Evolutionary conservation across 1,284 basidiomycete genomes (phyloP), one percentile per base, ranked within the genome.

Genomic region (Apiotrichum siamense): DNA sequence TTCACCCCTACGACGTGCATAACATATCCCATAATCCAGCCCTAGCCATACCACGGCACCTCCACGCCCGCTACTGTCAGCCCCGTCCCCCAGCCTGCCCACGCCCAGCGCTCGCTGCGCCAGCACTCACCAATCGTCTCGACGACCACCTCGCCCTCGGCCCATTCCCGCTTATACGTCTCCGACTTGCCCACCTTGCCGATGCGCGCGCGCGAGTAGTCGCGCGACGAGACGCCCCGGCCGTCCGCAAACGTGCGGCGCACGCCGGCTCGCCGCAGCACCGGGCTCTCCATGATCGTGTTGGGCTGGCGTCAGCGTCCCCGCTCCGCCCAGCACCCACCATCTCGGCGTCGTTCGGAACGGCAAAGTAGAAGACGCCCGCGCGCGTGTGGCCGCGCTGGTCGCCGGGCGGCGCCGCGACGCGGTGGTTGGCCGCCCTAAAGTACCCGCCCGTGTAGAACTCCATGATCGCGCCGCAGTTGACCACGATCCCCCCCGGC

Each of bases 321-420:
- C 15, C 35, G 10, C 3, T 25, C 10, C 5, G 44, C 23, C n/a
- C 12, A 13, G n/a, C 15, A 31, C 48, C n/a, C 11, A 73, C 63
- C 12, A 40, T 39, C n/a, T 57, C 58, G 24, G 74, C 63, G 44
- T 72, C 67, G 54, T 75, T 75, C 56, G 73, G 72, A 0, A 74
- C 63, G 9, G 70, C 70, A 59, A 76, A 76, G 61, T 75, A 75
- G 50, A 74, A 75, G 20, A 74, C 60, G 39, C 73, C 73, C 7
- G 69, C 60, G 11, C 74, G 62, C 6, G 59, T 64, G 47, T 71
- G 68, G 40, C 72, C 66, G 1, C 68, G 57, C 50, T 76, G 74
- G 52, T 75, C 74, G 23, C 57, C 55, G 3, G 74, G 74, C 0
- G 74, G 74, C 1, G 70, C 73, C 4, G 66, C 59, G 3, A 76